Percentiles rank a stretch among this genome's conserved stretches.
Conservation (phyloP, 1,284 basidiomycete species). For the Puccinia hordei region DNA sequence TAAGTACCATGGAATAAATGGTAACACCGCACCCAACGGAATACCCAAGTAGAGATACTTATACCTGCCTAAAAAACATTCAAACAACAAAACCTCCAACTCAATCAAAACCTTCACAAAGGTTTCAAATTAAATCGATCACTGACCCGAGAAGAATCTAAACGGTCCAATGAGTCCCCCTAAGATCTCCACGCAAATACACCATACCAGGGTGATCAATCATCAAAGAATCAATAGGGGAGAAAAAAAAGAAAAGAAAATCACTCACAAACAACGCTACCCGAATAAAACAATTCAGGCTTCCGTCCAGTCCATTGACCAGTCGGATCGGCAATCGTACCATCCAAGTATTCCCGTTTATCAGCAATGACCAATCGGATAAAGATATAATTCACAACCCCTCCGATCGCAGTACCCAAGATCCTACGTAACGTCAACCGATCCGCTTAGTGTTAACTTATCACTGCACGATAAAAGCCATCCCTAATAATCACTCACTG, state of each 20-base stretch:
- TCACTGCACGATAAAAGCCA: too few relatives aligned
- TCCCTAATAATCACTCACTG: slow-evolving; percentile 52
- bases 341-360: slow-evolving; percentile 58
- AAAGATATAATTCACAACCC: slow-evolving; percentile 58
- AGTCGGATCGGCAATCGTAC: slow-evolving; percentile 57
- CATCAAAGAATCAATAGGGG: background rate
- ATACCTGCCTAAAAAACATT: background rate
- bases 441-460: background rate
- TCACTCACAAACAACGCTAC: slow-evolving; percentile 40
- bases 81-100: background rate
- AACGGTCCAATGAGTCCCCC: slow-evolving; percentile 45
- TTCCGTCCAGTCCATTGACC: slow-evolving; percentile 59
- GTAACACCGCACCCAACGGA: slow-evolving; percentile 55
- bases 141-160: slow-evolving; percentile 41
- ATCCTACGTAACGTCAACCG: slow-evolving; percentile 41
- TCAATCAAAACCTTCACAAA: too few relatives aligned
- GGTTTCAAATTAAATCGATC: too few relatives aligned
- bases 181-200: background rate
- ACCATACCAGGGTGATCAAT: background rate
- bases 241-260: background rate
- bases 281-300: slow-evolving; percentile 58
- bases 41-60: slow-evolving; percentile 54
- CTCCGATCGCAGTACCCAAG: slow-evolving; percentile 58
- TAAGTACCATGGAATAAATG: slow-evolving; percentile 56
- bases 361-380: slow-evolving; percentile 58